phyloP scores from a whole-genome alignment of 176 grass and related monocot genomes.

The Cymbopogon citratus region DNA sequence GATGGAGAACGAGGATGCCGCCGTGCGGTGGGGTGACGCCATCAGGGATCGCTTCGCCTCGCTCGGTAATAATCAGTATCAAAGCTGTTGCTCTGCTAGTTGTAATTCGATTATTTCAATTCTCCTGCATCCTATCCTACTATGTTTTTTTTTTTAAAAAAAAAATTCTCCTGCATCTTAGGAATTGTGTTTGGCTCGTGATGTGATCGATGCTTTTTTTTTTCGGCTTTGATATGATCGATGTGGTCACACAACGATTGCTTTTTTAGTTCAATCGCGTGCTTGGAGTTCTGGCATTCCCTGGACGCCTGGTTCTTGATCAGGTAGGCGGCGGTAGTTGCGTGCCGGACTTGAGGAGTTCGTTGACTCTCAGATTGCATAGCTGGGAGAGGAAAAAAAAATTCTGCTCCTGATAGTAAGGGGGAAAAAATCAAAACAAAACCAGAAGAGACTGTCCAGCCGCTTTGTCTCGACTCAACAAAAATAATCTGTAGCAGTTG shows the following conservation, averaged over 20 bases:
- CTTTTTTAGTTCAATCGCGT: conserved; percentile 5
- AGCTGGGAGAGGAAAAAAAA: background rate
- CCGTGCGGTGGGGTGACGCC: conserved; percentile 49
- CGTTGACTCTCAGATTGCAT: conserved; percentile 30
- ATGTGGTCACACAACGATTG: background rate
- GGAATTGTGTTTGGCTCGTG: background rate
- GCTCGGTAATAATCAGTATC: conserved; percentile 53
- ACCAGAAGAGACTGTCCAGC: background rate
- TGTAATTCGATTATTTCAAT: conserved; percentile 1
- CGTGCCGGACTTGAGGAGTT: background rate
- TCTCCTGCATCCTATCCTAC: background rate
- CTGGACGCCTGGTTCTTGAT: background rate
- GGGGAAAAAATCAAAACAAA: background rate
- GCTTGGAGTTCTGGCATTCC: background rate
- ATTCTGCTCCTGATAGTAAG: background rate
- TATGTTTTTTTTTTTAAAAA: background rate
- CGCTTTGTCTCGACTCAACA: background rate
- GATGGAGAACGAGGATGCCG: conserved; percentile 51
- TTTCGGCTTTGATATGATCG: background rate
- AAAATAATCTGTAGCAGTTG: background rate
- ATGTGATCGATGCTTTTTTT: too few relatives aligned
- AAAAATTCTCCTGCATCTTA: background rate
- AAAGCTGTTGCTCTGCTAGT: conserved; percentile 12
- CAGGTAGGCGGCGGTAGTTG: conserved; percentile 12
- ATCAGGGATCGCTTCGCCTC: conserved; percentile 47